Conservation (phyloP, 345 rosid species). For the Dimocarpus longan region DNA sequence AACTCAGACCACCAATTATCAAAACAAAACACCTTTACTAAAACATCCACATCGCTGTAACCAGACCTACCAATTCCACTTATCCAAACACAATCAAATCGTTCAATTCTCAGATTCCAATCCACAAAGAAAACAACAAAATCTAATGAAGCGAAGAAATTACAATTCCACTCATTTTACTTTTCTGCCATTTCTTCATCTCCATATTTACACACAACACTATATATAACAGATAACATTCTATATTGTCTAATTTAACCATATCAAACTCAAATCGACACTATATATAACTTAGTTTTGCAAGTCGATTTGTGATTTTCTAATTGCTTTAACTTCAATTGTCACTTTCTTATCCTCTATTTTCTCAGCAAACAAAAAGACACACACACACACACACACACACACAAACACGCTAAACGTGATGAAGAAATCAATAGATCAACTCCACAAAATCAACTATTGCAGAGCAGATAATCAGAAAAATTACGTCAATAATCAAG, state of each 20-base stretch:
- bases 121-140: background rate
- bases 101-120: background rate
- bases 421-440: background rate
- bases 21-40: background rate
- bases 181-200: background rate
- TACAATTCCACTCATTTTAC: background rate
- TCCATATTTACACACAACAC: background rate
- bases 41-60: background rate
- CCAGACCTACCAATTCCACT: background rate
- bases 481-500: background rate
- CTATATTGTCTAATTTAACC: background rate
- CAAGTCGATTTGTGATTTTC: background rate
- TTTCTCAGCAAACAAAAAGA: conserved; percentile 26
- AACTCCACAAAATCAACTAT: background rate
- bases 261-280: background rate
- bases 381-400: background rate
- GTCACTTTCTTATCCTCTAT: background rate
- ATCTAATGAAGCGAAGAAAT: background rate
- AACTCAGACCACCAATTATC: background rate
- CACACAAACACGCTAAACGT: background rate
- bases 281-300: background rate
- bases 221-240: background rate
- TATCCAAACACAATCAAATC: background rate
- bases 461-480: background rate
- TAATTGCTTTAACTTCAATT: background rate